Evolutionary conservation across 2,329 filamentous ascomycete genomes (phyloP), one percentile per base, ranked within the genome.

Genomic region (Orbilia javanica): DNA sequence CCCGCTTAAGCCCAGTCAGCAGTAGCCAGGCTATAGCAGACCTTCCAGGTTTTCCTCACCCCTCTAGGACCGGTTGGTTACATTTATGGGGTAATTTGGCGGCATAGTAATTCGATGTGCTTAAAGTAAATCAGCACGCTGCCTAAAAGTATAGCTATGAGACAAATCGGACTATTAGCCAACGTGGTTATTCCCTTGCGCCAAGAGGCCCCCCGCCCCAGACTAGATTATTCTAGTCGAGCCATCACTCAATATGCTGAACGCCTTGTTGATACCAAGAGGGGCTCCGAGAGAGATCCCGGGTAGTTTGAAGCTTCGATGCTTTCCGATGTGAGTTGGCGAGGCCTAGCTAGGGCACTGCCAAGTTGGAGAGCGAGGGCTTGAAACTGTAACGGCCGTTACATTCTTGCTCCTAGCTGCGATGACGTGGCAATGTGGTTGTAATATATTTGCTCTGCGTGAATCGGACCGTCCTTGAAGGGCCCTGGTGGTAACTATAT

Each of bases 1-100:
- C 4, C 42, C 42, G 5, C 7, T 44, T 44, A n/a, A n/a, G n/a
- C n/a, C n/a, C n/a, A n/a, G 6, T 8, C 46, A 7, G 20, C n/a
- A 22, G 8, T 20, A 1, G 29, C 18, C n/a, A 34, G 11, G 11
- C 55, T n/a, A 22, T 27, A 15, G 42, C 42, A 8, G 55, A 60
- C n/a, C 48, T 46, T 60, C 50, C 31, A 48, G 39, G 22, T 52
- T 22, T 20, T 39, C 57, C 29, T 29, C 50, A 27, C 7, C 69
- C 69, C 18, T 60, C 25, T 22, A 57, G 68, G 3, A 46, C 34
- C 4, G 44, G 57, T 22, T 65, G 55, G n/a, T 64, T 57, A 10
- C 68, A 71, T 53, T 55, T 13, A 57, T 64, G 34, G 44, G 44
- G 31, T 71, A 36, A 55, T 71, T 50, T 27, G 52, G 57, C 68